Base-by-base conservation (phyloP, 352 stramenopile species). In the Plasmopara viticola region DNA sequence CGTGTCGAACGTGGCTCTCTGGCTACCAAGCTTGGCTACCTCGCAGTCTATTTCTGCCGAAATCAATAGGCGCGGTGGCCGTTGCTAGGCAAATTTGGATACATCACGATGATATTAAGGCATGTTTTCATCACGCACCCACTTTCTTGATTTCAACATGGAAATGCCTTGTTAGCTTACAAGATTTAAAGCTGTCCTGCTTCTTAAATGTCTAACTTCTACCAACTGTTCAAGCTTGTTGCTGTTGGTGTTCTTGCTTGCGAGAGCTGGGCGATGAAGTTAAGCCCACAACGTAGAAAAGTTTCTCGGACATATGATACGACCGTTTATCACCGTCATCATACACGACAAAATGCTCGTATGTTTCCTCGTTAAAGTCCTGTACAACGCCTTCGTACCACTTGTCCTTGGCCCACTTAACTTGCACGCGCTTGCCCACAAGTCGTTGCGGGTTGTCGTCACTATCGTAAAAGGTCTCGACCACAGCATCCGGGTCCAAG, bases 331-430 rank as follows among this genome's bases (percentile, higher is more conserved):
- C 85, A 42, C 85, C 85, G 37, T 95, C 85, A 55, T 95, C 83
- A 55, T 95, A 95, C 35, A 74, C 64, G 25, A 95, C 79, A 34
- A 83, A 74, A 53, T 95, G 85, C 44, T 94, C 81, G 60, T 89
- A 91, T 39, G 76, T 79, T 8, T 67, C 64, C 34, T 90, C 78
- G 50, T 95, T 75, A 54, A 93, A 95, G 29, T 70, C 64, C 51
- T 89, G 65, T 9, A 95, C 83, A 29, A 46, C 51, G 10, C 85
- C 85, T 65, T 90, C 78, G 46, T 95, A 95, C 83, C 83, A 95
- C 54, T 94, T 92, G 51, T 95, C 83, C 41, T 91, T 90, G 17
- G 83, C 83, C 85, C 85, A 95, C 53, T 94, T 95, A 14, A 95
- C 85, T 28, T 78, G 75, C 39, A 95, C 80, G 6, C 81, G 83